Conservation (phyloP, 495 filamentous ascomycete species). For the Bacidia rubella region DNA sequence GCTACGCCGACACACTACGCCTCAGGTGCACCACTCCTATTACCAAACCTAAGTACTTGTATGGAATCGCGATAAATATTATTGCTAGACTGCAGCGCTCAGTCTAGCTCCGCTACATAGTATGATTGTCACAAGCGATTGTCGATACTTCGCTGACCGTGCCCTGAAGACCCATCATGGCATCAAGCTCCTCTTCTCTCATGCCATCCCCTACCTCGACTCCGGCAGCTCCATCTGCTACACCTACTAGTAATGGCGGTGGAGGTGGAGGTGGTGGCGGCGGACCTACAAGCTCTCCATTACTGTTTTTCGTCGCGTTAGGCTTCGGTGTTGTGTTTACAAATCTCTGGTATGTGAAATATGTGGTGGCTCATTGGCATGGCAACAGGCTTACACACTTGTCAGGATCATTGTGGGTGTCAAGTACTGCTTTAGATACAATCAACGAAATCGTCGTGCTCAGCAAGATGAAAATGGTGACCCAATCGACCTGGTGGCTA, state of each 20-base stretch:
- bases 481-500: slow-evolving; percentile 61
- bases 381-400: background rate
- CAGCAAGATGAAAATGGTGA: slow-evolving; percentile 76
- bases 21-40: background rate
- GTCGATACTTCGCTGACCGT: background rate
- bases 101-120: background rate
- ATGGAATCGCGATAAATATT: background rate
- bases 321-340: slow-evolving; percentile 99
- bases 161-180: background rate
- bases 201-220: slow-evolving; percentile 1
- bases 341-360: slow-evolving; percentile 91
- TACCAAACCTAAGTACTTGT: background rate
- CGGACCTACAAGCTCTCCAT: slow-evolving; percentile 70
- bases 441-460: slow-evolving; percentile 74
- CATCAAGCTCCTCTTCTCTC: background rate
- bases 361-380: slow-evolving; percentile 1
- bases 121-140: background rate
- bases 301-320: slow-evolving; percentile 93
- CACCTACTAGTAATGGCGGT: slow-evolving; percentile 16
- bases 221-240: slow-evolving; percentile 11
- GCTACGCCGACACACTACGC: background rate
- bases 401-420: slow-evolving; percentile 98
- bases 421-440: slow-evolving; percentile 98
- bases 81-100: background rate
- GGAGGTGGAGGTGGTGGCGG: slow-evolving; percentile 16